phyloP scores from a whole-genome alignment of 1,284 basidiomycete species.

The Lentinus polychrous region DNA sequence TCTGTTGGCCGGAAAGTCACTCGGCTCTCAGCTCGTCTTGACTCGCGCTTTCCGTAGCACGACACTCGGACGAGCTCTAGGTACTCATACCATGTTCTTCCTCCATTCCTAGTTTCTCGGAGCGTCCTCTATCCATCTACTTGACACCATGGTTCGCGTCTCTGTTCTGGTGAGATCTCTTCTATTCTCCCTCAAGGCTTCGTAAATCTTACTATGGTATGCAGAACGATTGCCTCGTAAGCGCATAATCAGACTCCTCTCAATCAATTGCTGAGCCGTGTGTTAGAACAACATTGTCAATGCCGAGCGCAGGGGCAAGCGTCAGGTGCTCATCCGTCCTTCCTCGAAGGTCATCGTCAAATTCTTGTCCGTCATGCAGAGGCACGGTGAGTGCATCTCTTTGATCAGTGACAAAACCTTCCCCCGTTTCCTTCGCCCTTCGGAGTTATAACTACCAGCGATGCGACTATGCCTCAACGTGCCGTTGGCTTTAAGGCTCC shows the following conservation, averaged over 20 bases:
- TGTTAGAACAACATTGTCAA: constrained; percentile 92
- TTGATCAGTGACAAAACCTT: constrained; percentile 7
- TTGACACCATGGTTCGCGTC: constrained; percentile 71
- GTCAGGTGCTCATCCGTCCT: constrained; percentile 93
- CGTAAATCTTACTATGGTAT: neutral
- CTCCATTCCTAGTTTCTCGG: constrained; percentile 18
- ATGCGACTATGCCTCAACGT: constrained; percentile 46
- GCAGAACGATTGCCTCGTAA: constrained; percentile 77
- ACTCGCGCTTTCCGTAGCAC: constrained; percentile 74
- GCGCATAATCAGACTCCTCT: constrained; percentile 17
- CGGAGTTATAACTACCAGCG: constrained; percentile 74
- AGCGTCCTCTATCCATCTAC: constrained; percentile 14
- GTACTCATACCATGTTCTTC: constrained; percentile 26
- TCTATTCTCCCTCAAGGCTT: constrained; percentile 5
- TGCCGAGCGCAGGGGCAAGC: constrained; percentile 96
- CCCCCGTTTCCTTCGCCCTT: constrained; percentile 13
- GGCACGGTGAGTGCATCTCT: constrained; percentile 70
- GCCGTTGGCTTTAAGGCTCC: constrained; percentile 68
- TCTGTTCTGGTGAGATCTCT: constrained; percentile 66
- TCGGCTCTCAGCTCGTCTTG: constrained; percentile 48
- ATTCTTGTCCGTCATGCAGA: constrained; percentile 95
- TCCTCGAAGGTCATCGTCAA: constrained; percentile 96
- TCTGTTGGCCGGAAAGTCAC: constrained; percentile 10
- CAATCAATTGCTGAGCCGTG: neutral
- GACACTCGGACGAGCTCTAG: constrained; percentile 72